These are phyloP conservation scores for Penicillium janthinellum DNA, from an alignment of 2,329 filamentous ascomycete species.

Conservation along the genomic window DNA sequence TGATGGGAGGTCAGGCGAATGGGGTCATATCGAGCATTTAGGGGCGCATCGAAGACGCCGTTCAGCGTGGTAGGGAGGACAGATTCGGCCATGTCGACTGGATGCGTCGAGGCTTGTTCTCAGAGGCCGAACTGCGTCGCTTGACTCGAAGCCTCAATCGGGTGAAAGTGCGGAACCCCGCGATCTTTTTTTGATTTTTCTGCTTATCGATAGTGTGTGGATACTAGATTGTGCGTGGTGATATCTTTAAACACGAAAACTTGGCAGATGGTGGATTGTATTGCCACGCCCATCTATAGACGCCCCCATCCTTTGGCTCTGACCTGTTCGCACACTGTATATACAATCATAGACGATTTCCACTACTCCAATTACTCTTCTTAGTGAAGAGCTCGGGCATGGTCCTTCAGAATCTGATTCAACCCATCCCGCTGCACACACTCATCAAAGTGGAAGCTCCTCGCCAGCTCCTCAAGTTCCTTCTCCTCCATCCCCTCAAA, in stretches of 20 bases:
- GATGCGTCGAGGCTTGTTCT: constrained; percentile 3
- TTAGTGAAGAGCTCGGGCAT: constrained; percentile 35
- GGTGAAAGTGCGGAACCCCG: constrained; percentile 27
- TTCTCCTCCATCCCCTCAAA: constrained; percentile 55
- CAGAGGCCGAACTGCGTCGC: background rate
- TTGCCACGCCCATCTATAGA: background rate
- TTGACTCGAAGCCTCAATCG: constrained; percentile 13
- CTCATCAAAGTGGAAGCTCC: constrained; percentile 57
- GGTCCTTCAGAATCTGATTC: constrained; percentile 53
- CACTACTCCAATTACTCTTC: background rate
- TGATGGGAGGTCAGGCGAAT: constrained; percentile 38
- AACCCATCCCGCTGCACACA: constrained; percentile 55
- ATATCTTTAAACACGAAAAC: background rate
- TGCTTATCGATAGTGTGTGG: constrained; percentile 31
- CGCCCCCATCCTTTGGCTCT: background rate
- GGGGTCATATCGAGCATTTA: constrained; percentile 38
- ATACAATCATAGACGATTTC: background rate
- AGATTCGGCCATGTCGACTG: constrained; percentile 31
- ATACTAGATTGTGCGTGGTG: constrained; percentile 16
- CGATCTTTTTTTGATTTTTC: constrained; percentile 31
- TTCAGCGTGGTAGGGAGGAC: constrained; percentile 34
- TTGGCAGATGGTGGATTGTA: background rate
- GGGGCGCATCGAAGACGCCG: constrained; percentile 35
- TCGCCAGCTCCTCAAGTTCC: constrained; percentile 58
- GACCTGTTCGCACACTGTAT: background rate